Conservation (phyloP, 148 eudicot species). For the Silene conica region DNA sequence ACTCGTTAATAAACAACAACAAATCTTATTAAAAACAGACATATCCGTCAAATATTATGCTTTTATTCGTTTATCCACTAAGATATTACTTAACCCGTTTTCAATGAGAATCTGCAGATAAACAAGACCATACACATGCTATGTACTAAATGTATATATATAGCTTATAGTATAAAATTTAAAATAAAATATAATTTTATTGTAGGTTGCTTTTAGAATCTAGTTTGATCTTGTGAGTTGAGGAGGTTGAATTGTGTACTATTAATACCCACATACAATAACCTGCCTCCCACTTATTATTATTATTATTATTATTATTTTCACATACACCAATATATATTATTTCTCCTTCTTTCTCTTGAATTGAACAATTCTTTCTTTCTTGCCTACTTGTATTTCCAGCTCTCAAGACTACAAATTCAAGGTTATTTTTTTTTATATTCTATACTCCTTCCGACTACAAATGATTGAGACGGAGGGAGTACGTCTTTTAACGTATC, state of each 20-base stretch:
- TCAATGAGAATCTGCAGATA: too few relatives aligned
- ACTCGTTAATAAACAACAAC: too few relatives aligned
- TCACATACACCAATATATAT: background rate
- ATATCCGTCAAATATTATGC: too few relatives aligned
- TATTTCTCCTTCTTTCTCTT: background rate
- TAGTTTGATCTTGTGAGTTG: slow-evolving; percentile 5
- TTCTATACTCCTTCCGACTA: background rate
- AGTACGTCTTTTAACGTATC: background rate
- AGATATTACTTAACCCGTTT: too few relatives aligned
- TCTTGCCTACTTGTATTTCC: slow-evolving; percentile 11
- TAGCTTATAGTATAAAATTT: too few relatives aligned
- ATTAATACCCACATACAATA: slow-evolving; percentile 25
- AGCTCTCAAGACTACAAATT: slow-evolving; percentile 4
- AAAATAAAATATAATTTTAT: too few relatives aligned
- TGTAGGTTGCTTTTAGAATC: background rate
- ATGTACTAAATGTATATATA: too few relatives aligned
- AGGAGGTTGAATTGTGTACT: slow-evolving; percentile 3
- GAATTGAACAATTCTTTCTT: background rate
- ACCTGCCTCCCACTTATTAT: slow-evolving; percentile 22
- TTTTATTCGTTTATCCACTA: too few relatives aligned
- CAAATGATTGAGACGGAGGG: too few relatives aligned
- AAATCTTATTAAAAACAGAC: too few relatives aligned
- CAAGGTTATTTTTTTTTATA: slow-evolving; percentile 19
- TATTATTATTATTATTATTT: slow-evolving; percentile 13
- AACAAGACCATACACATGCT: too few relatives aligned